phyloP scores from a whole-genome alignment of 805 yeast genomes.

The Candida yuanshanica region DNA sequence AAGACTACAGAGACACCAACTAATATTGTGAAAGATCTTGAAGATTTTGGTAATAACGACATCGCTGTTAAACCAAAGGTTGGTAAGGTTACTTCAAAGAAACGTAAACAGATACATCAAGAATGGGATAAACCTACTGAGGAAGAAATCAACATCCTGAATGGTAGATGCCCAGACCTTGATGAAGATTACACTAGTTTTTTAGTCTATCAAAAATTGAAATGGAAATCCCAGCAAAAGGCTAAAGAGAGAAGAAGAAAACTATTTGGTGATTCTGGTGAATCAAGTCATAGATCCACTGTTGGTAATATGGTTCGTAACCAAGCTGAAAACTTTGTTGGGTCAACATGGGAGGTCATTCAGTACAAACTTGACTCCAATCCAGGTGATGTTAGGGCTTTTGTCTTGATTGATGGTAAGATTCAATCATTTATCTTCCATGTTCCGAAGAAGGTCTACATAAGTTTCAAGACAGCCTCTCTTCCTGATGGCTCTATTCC shows the following conservation, averaged over 20 bases:
- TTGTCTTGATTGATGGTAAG: slow-evolving; percentile 60
- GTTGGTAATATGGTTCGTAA: slow-evolving; percentile 67
- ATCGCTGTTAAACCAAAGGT: slow-evolving; percentile 20
- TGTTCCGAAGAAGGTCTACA: slow-evolving; percentile 67
- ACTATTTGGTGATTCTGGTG: slow-evolving; percentile 66
- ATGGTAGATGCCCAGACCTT: slow-evolving; percentile 59
- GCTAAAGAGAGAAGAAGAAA: slow-evolving; percentile 67
- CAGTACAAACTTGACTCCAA: slow-evolving; percentile 54
- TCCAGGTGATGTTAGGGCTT: slow-evolving; percentile 77
- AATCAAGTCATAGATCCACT: slow-evolving; percentile 47
- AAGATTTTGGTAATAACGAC: slow-evolving; percentile 51
- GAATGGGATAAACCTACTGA: slow-evolving; percentile 32
- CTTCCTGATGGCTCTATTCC: slow-evolving; percentile 38
- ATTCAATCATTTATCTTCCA: slow-evolving; percentile 69
- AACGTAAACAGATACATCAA: slow-evolving; percentile 28
- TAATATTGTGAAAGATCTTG: slow-evolving; percentile 58
- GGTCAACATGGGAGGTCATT: slow-evolving; percentile 79
- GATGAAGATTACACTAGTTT: slow-evolving; percentile 61
- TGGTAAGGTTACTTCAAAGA: slow-evolving; percentile 34
- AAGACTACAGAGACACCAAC: slow-evolving; percentile 37
- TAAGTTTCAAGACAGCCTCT: slow-evolving; percentile 52
- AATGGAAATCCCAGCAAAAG: slow-evolving; percentile 77
- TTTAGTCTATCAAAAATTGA: slow-evolving; percentile 72
- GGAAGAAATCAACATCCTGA: slow-evolving; percentile 45
- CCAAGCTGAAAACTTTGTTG: slow-evolving; percentile 75